Conservation (phyloP, 2,329 filamentous ascomycete species). For the Kalaharituber pfeilii region DNA sequence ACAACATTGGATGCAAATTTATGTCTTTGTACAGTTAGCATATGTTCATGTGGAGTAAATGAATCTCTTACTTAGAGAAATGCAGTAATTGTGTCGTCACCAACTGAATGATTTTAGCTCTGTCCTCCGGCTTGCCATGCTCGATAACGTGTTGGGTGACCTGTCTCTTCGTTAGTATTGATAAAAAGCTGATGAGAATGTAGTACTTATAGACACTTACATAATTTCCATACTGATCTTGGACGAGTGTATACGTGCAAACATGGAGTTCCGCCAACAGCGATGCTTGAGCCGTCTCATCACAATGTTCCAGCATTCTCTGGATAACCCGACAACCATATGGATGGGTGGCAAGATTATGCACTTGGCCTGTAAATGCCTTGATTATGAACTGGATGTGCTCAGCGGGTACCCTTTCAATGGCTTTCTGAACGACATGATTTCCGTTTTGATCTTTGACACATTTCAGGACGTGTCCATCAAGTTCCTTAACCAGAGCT, state of each 20-base stretch:
- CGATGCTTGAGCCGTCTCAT: conserved; percentile 48
- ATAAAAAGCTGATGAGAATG: not conserved
- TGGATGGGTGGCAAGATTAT: conserved; percentile 54
- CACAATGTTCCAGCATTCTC: conserved; percentile 69
- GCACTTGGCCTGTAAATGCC: conserved; percentile 58
- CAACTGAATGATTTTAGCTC: conserved; percentile 51
- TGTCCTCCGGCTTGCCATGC: conserved; percentile 56
- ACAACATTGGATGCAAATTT: conserved; percentile 97
- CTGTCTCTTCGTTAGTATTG: too few species aligned
- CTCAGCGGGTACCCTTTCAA: conserved; percentile 59
- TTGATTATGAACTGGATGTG: conserved; percentile 75
- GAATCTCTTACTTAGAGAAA: conserved; percentile 45
- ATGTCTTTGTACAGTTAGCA: conserved; percentile 32
- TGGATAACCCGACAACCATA: conserved; percentile 92
- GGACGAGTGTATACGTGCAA: conserved; percentile 54
- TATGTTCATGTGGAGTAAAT: not conserved
- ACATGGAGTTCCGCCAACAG: conserved; percentile 66
- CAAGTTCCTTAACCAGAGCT: conserved; percentile 64
- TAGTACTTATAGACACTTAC: conserved; percentile 34
- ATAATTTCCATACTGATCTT: conserved; percentile 88
- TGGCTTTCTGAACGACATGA: conserved; percentile 88
- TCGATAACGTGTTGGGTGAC: conserved; percentile 69
- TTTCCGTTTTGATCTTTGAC: conserved; percentile 85
- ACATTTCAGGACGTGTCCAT: conserved; percentile 55
- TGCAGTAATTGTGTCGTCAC: conserved; percentile 54